These are phyloP conservation scores for Wickerhamiella parazyma DNA, from an alignment of 805 yeast genomes.

Conservation along the genomic window DNA sequence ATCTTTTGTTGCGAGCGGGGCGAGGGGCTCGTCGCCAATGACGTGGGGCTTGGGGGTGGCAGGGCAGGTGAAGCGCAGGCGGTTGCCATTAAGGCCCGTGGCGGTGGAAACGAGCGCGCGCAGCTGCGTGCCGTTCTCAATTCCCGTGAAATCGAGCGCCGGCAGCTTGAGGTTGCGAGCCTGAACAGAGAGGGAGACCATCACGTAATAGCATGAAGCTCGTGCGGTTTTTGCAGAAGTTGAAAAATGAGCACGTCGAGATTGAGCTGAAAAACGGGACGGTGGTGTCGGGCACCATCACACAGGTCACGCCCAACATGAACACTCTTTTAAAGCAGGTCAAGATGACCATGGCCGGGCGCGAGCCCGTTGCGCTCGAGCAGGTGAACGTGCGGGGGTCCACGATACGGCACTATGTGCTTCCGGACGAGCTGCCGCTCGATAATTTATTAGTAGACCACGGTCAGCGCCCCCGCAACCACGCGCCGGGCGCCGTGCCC, in stretches of 20 bases:
- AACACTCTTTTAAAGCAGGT: conserved; percentile 71
- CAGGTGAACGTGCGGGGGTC: conserved; percentile 80
- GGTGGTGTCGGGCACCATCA: conserved; percentile 67
- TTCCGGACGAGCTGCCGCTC: conserved; percentile 76
- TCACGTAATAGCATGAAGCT: conserved; percentile 17
- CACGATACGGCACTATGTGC: conserved; percentile 65
- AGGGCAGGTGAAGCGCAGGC: conserved; percentile 42
- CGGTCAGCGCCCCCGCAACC: conserved; percentile 27
- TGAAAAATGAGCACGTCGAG: conserved; percentile 74
- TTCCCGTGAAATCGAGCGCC: neutral
- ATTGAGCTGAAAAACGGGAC: conserved; percentile 89
- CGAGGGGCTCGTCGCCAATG: conserved; percentile 33
- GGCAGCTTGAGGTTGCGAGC: conserved; percentile 3
- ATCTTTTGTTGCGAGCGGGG: conserved; percentile 33
- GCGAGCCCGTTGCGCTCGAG: conserved; percentile 58
- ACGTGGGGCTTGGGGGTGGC: conserved; percentile 29
- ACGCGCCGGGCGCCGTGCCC: conserved; percentile 3
- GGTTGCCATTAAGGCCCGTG: conserved; percentile 34
- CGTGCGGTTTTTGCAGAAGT: conserved; percentile 58
- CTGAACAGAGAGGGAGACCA: conserved; percentile 3
- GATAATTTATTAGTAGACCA: conserved; percentile 34
- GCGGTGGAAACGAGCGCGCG: conserved; percentile 27
- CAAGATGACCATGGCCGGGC: conserved; percentile 57
- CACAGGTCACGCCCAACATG: conserved; percentile 83
- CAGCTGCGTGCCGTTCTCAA: neutral